A percentile compares a stretch with the other conserved stretches of the same genome.
Evolutionary conservation across 2,329 filamentous ascomycete species (phyloP).

Genomic region (Neurospora sp.): DNA sequence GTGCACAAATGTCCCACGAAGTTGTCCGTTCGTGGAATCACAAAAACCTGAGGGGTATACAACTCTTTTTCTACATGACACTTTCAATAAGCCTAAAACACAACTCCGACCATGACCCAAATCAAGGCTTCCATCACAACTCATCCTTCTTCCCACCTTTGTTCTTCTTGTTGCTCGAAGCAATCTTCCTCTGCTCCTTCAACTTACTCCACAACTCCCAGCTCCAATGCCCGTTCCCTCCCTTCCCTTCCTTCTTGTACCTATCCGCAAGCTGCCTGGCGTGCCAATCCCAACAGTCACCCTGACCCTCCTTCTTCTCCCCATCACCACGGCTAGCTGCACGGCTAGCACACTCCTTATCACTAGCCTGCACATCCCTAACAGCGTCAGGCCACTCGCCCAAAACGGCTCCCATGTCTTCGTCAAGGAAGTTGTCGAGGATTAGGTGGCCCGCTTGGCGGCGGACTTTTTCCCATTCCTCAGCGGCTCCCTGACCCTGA

Average conservation of each 20-base stretch:
- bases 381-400: constrained; percentile 43
- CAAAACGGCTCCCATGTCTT: constrained; percentile 48
- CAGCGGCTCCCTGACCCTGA: constrained; percentile 24
- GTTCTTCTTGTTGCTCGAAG: constrained; percentile 9
- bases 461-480: constrained; percentile 39
- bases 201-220: constrained; percentile 29
- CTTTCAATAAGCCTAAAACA: not conserved
- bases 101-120: not conserved
- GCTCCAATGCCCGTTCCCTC: constrained; percentile 34
- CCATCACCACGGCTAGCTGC: constrained; percentile 8
- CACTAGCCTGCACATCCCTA: constrained; percentile 22
- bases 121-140: constrained; percentile 3
- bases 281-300: constrained; percentile 49
- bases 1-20: not conserved
- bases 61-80: not conserved
- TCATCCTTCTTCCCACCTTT: constrained; percentile 7
- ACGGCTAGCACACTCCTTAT: constrained; percentile 25
- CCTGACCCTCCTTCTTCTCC: constrained; percentile 19
- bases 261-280: constrained; percentile 30
- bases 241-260: constrained; percentile 22
- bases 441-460: constrained; percentile 49
- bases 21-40: not conserved
- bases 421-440: constrained; percentile 58
- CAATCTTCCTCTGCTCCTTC: constrained; percentile 19
- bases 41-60: not conserved